These are phyloP conservation scores for Saccharomyces mikatae DNA, from an alignment of 805 yeast species.

Conservation along the genomic window DNA sequence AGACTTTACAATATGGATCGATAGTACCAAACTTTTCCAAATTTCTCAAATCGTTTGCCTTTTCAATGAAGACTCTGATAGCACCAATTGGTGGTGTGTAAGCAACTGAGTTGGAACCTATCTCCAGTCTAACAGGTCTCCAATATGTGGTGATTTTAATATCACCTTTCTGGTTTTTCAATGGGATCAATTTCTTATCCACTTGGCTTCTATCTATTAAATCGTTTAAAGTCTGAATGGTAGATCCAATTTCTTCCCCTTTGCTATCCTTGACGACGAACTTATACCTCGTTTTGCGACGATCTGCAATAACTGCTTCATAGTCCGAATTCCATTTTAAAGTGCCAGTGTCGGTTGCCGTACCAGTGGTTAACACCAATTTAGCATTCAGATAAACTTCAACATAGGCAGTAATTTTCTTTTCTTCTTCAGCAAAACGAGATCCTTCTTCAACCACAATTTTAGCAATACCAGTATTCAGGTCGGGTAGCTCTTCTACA, in stretches of 20 bases:
- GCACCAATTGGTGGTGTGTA: conserved; percentile 95
- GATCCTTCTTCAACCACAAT: conserved; percentile 38
- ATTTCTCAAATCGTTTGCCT: conserved; percentile 70
- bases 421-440: conserved; percentile 31
- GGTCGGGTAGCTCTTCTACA: conserved; percentile 76
- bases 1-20: conserved; percentile 82
- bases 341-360: conserved; percentile 48
- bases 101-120: conserved; percentile 64
- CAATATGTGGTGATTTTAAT: conserved; percentile 62
- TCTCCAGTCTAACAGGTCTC: conserved; percentile 75
- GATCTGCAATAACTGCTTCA: conserved; percentile 66
- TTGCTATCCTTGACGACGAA: conserved; percentile 58
- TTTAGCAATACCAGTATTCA: conserved; percentile 85
- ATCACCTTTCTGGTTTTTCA: conserved; percentile 64
- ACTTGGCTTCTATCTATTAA: conserved; percentile 71
- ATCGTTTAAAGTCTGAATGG: conserved; percentile 51
- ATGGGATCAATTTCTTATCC: conserved; percentile 69
- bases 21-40: conserved; percentile 83
- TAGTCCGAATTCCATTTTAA: conserved; percentile 58
- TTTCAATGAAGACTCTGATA: conserved; percentile 60
- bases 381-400: conserved; percentile 65
- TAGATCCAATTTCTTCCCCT: conserved; percentile 50
- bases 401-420: conserved; percentile 55
- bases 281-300: conserved; percentile 61
- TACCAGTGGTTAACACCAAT: conserved; percentile 43